Evolutionary conservation across 2,329 filamentous ascomycete genomes (phyloP).

Genomic region (Cladophialophora carrionii): DNA sequence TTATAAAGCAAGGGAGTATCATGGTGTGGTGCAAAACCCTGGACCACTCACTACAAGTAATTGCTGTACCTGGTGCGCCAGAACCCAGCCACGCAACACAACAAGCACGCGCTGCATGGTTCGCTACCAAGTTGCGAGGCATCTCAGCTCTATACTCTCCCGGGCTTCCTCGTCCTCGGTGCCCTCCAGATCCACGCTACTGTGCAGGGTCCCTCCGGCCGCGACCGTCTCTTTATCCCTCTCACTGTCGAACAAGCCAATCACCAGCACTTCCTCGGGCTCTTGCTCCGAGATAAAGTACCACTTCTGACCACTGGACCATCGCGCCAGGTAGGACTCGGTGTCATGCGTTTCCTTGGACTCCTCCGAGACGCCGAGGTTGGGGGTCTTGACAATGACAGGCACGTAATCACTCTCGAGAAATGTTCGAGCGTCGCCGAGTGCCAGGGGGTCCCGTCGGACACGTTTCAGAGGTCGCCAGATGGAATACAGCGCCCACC

Average conservation of each 20-base stretch:
- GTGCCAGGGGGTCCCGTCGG: conserved; percentile 34
- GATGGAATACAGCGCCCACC: conserved; percentile 37
- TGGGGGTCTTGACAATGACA: conserved; percentile 30
- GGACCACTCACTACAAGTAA: not conserved
- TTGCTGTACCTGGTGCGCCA: not conserved
- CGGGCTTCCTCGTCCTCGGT: conserved; percentile 30
- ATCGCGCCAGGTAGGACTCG: conserved; percentile 32
- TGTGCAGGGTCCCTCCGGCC: conserved; percentile 32
- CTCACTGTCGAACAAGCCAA: conserved; percentile 33
- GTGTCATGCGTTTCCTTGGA: conserved; percentile 27
- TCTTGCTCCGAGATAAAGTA: conserved; percentile 34
- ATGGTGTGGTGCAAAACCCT: not conserved
- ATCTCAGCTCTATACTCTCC: conserved; percentile 34
- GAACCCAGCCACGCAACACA: not conserved
- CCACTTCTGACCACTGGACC: conserved; percentile 34
- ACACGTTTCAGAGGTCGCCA: conserved; percentile 36
- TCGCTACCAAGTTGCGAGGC: conserved; percentile 30
- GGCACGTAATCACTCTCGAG: conserved; percentile 32
- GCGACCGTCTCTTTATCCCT: conserved; percentile 34
- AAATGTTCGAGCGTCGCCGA: conserved; percentile 34
- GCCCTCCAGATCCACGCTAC: conserved; percentile 32
- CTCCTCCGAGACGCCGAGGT: conserved; percentile 27
- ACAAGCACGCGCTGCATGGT: not conserved
- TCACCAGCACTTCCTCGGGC: conserved; percentile 32
- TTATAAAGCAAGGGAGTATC: not conserved